phyloP scores from a whole-genome alignment of 768 basidiomycete genomes.

The Exsudoporus frostii region DNA sequence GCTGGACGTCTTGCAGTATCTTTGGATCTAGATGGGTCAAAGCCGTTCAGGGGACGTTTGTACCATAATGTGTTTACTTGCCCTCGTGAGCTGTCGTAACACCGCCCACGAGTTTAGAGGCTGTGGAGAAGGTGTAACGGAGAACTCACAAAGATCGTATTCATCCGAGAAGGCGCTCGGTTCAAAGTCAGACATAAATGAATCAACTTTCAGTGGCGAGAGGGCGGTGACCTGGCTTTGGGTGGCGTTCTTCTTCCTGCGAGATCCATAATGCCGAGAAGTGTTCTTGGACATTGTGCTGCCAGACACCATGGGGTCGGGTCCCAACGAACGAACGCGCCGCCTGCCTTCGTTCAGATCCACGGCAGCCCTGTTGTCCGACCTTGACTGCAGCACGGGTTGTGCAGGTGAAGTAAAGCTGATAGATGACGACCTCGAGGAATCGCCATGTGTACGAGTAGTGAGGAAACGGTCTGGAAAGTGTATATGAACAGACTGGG shows the following conservation, averaged over 20 bases:
- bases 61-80: constrained; percentile 31
- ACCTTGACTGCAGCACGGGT: constrained; percentile 12
- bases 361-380: constrained; percentile 8
- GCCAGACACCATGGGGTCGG: constrained; percentile 13
- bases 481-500: constrained; percentile 29
- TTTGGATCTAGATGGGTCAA: constrained; percentile 55
- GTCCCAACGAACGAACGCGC: constrained; percentile 22
- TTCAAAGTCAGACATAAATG: constrained; percentile 33
- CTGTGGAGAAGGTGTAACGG: constrained; percentile 1
- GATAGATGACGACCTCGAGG: constrained; percentile 33
- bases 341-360: constrained; percentile 15
- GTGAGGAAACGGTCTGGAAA: constrained; percentile 34
- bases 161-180: constrained; percentile 63
- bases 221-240: constrained; percentile 14
- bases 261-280: constrained; percentile 16
- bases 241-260: constrained; percentile 15
- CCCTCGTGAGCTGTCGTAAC: constrained; percentile 65
- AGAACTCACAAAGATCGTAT: constrained; percentile 68
- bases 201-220: constrained; percentile 27
- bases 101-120: constrained; percentile 10
- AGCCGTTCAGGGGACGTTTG: constrained; percentile 10
- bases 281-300: constrained; percentile 14
- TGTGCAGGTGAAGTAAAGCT: constrained; percentile 18
- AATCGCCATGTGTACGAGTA: constrained; percentile 22
- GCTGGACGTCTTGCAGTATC: constrained; percentile 77